Base-by-base conservation (phyloP, 2,329 filamentous ascomycete genomes). In the Xylariaceae sp. region DNA sequence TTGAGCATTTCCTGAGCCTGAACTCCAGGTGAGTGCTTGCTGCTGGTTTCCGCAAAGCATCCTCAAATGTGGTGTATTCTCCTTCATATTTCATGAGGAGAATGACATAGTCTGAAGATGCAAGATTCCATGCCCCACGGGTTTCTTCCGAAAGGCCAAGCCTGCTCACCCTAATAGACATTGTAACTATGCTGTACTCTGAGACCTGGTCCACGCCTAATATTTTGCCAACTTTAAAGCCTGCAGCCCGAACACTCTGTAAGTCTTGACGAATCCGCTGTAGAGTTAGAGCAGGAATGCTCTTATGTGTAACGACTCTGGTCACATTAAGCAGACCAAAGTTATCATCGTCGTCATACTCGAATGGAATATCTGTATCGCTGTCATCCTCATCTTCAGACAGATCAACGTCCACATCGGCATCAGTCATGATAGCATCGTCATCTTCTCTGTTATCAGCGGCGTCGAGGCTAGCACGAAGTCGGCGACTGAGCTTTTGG, bases 81-180 rank as follows among this genome's bases (percentile, higher is more conserved):
- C 71, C 69, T 0, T 77, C 73, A 59, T 88, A 88, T 29, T 81
- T 81, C 36, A 94, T 80, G 18, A 96, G 75, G 4, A 95, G 76
- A 4, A 93, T 81, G 32, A 96, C 70, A 64, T 93, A 92, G 27
- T 92, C 86, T 0, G 77, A 71, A 0, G 77, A 72, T 11, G 81
- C 72, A 9, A 96, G 69, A 55, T 87, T 81, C 92, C 92, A 96
- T 1, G 91, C 89, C 64, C 87, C 80, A 70, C 91, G 81, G 0
- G 85, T 86, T 64, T 92, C 89, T 30, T 87, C 80, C 0, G 89
- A 87, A 10, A 96, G 82, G 0, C 82, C 85, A 1, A 96, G 80
- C 62, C 88, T 88, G 3, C 80, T 75, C 24, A 89, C 81, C 3
- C 84, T 84, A 24, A 89, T 81, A 0, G 91, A 91, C 2, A 94